phyloP scores from a whole-genome alignment of 176 grass and related monocot species.

The Cenchrus purpureus region DNA sequence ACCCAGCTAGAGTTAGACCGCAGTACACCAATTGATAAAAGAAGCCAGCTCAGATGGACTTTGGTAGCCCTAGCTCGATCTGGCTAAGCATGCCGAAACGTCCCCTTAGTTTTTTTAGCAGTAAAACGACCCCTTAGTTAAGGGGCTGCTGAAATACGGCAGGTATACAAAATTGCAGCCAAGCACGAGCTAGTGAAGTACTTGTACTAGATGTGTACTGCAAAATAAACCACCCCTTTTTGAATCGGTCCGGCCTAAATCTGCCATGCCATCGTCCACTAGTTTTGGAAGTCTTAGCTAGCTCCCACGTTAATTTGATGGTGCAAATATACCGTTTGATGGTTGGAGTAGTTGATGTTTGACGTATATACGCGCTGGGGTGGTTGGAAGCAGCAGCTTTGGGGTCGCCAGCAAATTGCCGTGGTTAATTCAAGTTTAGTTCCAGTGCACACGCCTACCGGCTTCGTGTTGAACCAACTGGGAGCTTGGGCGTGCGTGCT shows the following conservation, averaged over 20 bases:
- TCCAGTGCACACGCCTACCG: not conserved
- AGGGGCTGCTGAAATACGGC: not conserved
- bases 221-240: not conserved
- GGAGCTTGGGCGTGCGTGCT: not conserved
- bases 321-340: not conserved
- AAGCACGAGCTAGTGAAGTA: not conserved
- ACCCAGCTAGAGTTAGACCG: not conserved
- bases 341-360: conserved; percentile 42
- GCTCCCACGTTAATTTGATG: not conserved
- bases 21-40: not conserved
- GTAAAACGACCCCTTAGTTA: no score
- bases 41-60: not conserved
- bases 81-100: not conserved
- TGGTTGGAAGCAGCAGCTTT: not conserved
- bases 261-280: not conserved
- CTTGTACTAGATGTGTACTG: not conserved
- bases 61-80: not conserved
- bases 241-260: not conserved
- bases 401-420: not conserved
- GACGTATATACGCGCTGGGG: not conserved
- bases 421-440: not conserved
- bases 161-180: not conserved
- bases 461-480: not conserved
- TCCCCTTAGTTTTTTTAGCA: not conserved
- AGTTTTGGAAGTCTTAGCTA: not conserved